A percentile compares a stretch with the other conserved stretches of the same genome.
Conservation (phyloP, 192 early-diverging fungal genomes). For the Coemansia sp. region DNA sequence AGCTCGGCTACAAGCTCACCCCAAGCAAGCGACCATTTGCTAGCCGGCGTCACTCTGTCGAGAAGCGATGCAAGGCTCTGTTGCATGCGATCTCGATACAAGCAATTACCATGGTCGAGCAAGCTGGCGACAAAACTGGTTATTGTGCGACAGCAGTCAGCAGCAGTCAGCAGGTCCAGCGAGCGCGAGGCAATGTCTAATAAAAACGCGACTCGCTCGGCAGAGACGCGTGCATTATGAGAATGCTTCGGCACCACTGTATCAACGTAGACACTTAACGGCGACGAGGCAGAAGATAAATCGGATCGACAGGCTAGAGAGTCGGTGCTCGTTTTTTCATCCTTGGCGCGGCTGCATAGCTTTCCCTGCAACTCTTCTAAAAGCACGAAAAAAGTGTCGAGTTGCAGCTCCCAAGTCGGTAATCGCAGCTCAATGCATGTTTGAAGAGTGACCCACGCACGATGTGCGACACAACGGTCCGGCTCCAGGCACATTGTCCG, state of each 20-base stretch:
- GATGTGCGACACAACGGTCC: neutral
- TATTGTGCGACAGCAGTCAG: constrained; percentile 15
- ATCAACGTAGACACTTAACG: constrained; percentile 5
- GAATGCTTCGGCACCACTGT: neutral
- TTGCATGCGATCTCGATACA: constrained; percentile 16
- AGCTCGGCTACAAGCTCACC: constrained; percentile 16
- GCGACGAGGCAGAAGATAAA: neutral
- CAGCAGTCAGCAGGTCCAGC: constrained; percentile 10
- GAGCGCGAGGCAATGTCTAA: constrained; percentile 13
- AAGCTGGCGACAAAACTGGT: constrained; percentile 5
- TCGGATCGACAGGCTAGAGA: neutral
- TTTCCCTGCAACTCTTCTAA: constrained; percentile 20
- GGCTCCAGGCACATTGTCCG: constrained; percentile 5
- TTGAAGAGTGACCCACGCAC: constrained; percentile 10
- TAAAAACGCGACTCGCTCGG: constrained; percentile 20
- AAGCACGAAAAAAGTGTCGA: neutral
- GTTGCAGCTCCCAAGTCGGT: constrained; percentile 16
- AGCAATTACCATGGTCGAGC: constrained; percentile 19
- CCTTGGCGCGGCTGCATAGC: neutral
- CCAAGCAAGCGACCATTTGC: constrained; percentile 35
- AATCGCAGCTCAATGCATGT: constrained; percentile 16
- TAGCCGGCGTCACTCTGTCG: constrained; percentile 17
- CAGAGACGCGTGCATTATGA: neutral
- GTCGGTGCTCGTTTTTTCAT: neutral
- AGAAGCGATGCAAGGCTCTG: constrained; percentile 14